Evolutionary conservation across 2,329 filamentous ascomycete species (phyloP).

Genomic region (Colletotrichum sp.): DNA sequence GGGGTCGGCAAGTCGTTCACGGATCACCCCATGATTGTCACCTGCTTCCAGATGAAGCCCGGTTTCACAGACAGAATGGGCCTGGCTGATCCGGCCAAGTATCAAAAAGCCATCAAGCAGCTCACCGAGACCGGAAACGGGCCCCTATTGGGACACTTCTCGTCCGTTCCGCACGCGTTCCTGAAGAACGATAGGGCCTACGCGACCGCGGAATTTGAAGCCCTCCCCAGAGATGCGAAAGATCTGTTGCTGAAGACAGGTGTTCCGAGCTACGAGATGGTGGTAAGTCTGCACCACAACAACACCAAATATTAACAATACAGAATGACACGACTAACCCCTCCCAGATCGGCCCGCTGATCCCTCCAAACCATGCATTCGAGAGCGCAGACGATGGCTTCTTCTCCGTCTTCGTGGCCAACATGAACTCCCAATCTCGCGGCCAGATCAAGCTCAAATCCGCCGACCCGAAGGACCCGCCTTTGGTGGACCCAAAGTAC

Average conservation of each 20-base stretch:
- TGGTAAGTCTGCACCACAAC: neutral
- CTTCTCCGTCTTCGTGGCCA: neutral
- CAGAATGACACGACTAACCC: accelerated
- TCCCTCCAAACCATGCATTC: neutral
- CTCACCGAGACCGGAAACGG: neutral
- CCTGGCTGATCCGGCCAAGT: neutral
- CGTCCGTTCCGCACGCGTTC: slow-evolving; percentile 6
- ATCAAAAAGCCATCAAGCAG: slow-evolving; percentile 1
- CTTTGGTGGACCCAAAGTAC: neutral
- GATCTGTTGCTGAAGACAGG: neutral
- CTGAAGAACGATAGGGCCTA: slow-evolving; percentile 5
- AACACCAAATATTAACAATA: accelerated
- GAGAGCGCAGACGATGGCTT: neutral
- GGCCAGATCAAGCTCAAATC: neutral
- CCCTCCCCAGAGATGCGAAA: neutral
- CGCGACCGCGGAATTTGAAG: neutral
- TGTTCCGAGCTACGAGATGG: slow-evolving; percentile 7
- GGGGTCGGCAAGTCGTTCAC: neutral
- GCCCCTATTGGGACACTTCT: neutral
- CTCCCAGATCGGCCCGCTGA: neutral
- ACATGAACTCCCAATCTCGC: slow-evolving; percentile 6
- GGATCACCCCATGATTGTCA: slow-evolving; percentile 24
- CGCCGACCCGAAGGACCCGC: neutral
- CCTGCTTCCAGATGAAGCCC: slow-evolving; percentile 12
- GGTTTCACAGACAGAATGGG: slow-evolving; percentile 4